Evolutionary conservation across 306 rosid species (phyloP).

Genomic region (Castanospermum australe): DNA sequence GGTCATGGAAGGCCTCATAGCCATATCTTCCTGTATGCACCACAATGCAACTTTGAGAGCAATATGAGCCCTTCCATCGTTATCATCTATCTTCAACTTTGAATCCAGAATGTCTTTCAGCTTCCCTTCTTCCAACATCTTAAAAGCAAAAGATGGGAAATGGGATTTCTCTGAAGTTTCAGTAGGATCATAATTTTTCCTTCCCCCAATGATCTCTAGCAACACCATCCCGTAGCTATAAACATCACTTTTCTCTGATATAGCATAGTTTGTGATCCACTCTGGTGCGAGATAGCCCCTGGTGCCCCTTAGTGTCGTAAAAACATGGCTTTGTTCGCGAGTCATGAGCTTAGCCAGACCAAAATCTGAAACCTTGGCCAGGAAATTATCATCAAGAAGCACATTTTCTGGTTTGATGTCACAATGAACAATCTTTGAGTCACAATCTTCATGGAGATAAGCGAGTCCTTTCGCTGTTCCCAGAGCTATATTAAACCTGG

Average conservation of each 20-base stretch:
- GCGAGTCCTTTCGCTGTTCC: constrained; percentile 94
- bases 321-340: constrained; percentile 86
- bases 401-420: constrained; percentile 97
- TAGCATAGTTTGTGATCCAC: constrained; percentile 93
- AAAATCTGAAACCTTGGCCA: constrained; percentile 86
- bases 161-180: constrained; percentile 71
- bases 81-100: constrained; percentile 30
- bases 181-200: constrained; percentile 68
- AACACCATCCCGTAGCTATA: constrained; percentile 90
- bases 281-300: constrained; percentile 94
- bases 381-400: constrained; percentile 72
- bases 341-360: constrained; percentile 92
- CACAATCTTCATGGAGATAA: constrained; percentile 91
- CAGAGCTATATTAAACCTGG: constrained; percentile 74
- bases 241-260: constrained; percentile 93
- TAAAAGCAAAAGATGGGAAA: constrained; percentile 76
- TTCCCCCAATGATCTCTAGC: constrained; percentile 83
- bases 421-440: constrained; percentile 81
- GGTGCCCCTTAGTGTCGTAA: constrained; percentile 85
- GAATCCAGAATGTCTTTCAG: constrained; percentile 54
- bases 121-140: constrained; percentile 88
- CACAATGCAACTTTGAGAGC: constrained; percentile 79
- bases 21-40: constrained; percentile 94
- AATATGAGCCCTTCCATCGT: constrained; percentile 46
- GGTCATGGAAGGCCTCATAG: constrained; percentile 77